Base-by-base conservation (phyloP, 768 basidiomycete genomes). In the Phlebiopsis gigantea region DNA sequence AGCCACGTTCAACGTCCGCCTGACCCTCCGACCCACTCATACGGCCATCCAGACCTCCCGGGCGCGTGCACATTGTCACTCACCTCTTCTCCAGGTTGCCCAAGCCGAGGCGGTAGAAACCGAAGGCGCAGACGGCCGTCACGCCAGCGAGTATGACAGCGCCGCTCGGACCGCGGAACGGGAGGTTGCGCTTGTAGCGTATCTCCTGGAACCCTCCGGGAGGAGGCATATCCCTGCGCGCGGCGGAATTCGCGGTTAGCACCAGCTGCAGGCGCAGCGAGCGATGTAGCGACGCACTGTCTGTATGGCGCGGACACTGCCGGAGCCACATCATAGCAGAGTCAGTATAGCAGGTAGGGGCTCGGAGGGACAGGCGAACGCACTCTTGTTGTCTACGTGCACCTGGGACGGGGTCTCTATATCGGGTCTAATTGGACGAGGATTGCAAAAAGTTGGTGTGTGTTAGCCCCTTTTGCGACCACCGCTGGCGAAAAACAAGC, bases 161-260 rank as follows among this genome's bases (percentile, higher is more conserved):
- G 22, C 92, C 93, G 30, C 91, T 83, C 53, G 92, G 93, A 2
- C 92, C 92, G 57, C 89, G 83, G 69, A 92, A 77, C 46, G 96
- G 94, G 46, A 98, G 82, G 73, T 95, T 96, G 63, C 96, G 89
- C 73, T 93, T 95, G 82, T 98, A 99, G 72, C 87, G 87, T 74
- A 99, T 74, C 26, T 87, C 75, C 68, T 91, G 93, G 73, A 96
- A 99, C 1, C 96, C 96, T 60, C 93, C 94, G 45, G 84, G 64
- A 42, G 96, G 96, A 65, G 96, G 96, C 85, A 99, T 88, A 68
- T 99, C 96, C 74, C 95, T 97, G 73, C 57, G 57, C 51, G 49
- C 44, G 55, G 55, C 63, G 57, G 57, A 60, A 61, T 17, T 34
- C 47, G 58, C 61, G 55, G 50, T 44, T 17, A 56, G 59, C 57